Percentiles rank a stretch among this genome's conserved stretches.
phyloP scores from a whole-genome alignment of 345 rosid species.

The Ailanthus altissimus region DNA sequence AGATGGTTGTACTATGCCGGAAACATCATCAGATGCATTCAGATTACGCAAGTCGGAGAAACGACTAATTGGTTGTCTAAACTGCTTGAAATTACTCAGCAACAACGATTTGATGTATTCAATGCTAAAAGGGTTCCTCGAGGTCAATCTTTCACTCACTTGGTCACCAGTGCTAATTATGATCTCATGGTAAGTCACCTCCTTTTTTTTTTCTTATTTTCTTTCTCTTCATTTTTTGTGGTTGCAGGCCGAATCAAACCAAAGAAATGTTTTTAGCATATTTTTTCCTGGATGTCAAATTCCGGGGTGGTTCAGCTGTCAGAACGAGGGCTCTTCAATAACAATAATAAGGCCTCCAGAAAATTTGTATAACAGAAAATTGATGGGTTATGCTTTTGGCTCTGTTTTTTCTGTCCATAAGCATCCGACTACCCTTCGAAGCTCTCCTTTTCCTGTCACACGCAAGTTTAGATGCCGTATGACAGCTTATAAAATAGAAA shows the following conservation, averaged over 20 bases:
- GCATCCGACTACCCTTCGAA: too few relatives aligned
- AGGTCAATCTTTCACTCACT: neutral
- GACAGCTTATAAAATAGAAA: too few relatives aligned
- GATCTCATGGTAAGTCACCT: too few relatives aligned
- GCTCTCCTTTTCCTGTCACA: too few relatives aligned
- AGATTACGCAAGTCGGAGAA: neutral
- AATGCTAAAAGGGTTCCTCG: neutral
- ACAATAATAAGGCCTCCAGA: neutral
- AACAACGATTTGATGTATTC: neutral
- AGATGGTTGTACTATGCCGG: slow-evolving; percentile 16
- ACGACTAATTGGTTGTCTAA: neutral
- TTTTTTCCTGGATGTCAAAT: slow-evolving; percentile 18
- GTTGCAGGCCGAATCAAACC: neutral
- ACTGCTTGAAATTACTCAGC: slow-evolving; percentile 14
- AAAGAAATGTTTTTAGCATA: neutral
- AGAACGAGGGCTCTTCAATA: neutral
- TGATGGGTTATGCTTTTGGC: too few relatives aligned
- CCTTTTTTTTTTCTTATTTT: too few relatives aligned
- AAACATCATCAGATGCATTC: slow-evolving; percentile 20
- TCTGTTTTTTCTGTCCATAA: too few relatives aligned
- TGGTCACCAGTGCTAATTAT: too few relatives aligned
- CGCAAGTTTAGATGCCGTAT: too few relatives aligned
- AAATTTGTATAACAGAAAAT: too few relatives aligned
- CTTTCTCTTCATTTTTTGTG: neutral
- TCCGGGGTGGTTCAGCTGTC: slow-evolving; percentile 19